These are phyloP conservation scores for Mucor sp. DNA, from an alignment of 371 early-diverging fungal genomes.

Conservation along the genomic window DNA sequence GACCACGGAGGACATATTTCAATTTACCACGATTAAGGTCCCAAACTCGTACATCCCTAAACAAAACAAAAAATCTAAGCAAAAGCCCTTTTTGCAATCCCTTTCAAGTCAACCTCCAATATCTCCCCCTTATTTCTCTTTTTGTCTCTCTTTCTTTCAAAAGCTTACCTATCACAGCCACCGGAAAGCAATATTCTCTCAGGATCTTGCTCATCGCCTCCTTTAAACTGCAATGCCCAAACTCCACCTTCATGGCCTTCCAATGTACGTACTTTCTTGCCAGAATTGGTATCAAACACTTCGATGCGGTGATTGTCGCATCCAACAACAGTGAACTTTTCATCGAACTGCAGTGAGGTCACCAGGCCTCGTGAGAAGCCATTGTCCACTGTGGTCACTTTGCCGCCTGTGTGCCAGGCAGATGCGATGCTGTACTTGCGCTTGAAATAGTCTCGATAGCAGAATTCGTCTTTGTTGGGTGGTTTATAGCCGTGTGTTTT, in stretches of 20 bases:
- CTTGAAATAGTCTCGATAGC: conserved; percentile 75
- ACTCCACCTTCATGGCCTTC: conserved; percentile 54
- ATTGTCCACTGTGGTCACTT: conserved; percentile 66
- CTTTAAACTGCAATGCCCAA: conserved; percentile 18
- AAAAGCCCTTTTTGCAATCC: background rate
- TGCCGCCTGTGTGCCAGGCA: conserved; percentile 78
- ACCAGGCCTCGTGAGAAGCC: conserved; percentile 79
- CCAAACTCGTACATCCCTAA: conserved; percentile 86
- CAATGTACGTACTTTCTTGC: conserved; percentile 63
- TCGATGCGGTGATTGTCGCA: conserved; percentile 85
- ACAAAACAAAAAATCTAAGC: background rate
- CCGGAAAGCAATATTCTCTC: conserved; percentile 76
- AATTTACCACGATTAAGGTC: conserved; percentile 78
- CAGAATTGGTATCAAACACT: conserved; percentile 76
- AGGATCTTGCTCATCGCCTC: conserved; percentile 63
- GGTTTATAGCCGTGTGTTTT: conserved; percentile 33
- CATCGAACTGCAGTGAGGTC: conserved; percentile 86
- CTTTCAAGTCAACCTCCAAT: background rate
- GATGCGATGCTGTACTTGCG: conserved; percentile 67
- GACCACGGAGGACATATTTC: conserved; percentile 83
- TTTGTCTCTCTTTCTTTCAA: background rate
- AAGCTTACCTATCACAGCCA: conserved; percentile 70
- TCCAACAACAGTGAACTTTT: conserved; percentile 80
- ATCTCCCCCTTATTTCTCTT: background rate
- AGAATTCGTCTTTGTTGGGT: conserved; percentile 25